phyloP scores from a whole-genome alignment of 805 yeast genomes.

The Metschnikowia baotianmanensis region DNA sequence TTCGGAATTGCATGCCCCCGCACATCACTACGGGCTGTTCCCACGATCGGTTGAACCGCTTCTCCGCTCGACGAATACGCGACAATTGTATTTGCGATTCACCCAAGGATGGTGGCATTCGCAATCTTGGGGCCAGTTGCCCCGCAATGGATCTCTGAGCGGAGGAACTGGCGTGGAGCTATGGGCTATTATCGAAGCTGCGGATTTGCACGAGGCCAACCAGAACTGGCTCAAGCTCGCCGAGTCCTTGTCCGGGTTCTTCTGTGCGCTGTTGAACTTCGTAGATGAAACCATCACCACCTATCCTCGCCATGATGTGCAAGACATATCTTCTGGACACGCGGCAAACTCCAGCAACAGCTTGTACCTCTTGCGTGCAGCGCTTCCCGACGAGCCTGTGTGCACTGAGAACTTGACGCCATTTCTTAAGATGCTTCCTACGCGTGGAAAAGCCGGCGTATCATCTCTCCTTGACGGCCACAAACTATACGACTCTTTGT shows the following conservation, averaged over 20 bases:
- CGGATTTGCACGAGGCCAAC: conserved; percentile 50
- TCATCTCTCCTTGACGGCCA: conserved; percentile 87
- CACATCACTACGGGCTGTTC: conserved; percentile 60
- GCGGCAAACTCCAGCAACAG: conserved; percentile 32
- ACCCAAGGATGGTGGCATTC: conserved; percentile 96
- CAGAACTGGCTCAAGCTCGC: conserved; percentile 68
- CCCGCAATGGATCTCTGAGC: conserved; percentile 62
- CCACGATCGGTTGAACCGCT: conserved; percentile 83
- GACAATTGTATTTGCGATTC: conserved; percentile 80
- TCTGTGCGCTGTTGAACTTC: conserved; percentile 92
- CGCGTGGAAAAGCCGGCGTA: conserved; percentile 88
- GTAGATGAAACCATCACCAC: conserved; percentile 80
- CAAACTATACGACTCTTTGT: conserved; percentile 81
- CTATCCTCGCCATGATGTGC: conserved; percentile 44
- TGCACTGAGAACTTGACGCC: conserved; percentile 98
- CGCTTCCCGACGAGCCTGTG: conserved; percentile 91
- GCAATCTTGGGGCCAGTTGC: conserved; percentile 80
- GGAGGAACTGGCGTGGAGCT: conserved; percentile 97
- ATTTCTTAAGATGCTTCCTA: conserved; percentile 82
- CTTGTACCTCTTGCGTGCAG: conserved; percentile 68
- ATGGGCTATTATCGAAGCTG: conserved; percentile 81
- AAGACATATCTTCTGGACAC: conserved; percentile 23
- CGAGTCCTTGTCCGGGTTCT: conserved; percentile 80
- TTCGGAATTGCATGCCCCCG: not conserved
- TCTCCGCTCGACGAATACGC: conserved; percentile 58